Percentiles rank a stretch among this genome's conserved stretches.
phyloP scores from a whole-genome alignment of 73 alveolate species.

The Chromera velia region DNA sequence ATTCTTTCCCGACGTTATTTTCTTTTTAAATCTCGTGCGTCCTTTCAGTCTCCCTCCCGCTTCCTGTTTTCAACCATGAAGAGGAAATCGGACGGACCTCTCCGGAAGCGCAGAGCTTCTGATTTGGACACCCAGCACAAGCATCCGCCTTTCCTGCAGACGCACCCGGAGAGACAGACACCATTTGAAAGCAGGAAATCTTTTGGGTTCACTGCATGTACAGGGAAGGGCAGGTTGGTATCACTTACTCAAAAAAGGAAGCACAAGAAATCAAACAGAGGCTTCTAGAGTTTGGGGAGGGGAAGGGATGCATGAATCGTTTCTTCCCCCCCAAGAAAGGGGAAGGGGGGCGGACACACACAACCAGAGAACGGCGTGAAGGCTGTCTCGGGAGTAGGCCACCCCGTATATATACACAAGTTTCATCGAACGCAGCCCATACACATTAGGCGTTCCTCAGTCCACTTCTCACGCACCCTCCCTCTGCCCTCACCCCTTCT shows the following conservation, averaged over 20 bases:
- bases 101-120: constrained; percentile 44
- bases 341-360: too few relatives aligned
- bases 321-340: too few relatives aligned
- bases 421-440: constrained; percentile 4
- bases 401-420: constrained; percentile 1
- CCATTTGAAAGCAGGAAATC: constrained; percentile 28
- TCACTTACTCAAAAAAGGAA: constrained; percentile 3
- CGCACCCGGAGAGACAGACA: constrained; percentile 55
- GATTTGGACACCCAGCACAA: constrained; percentile 91
- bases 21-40: too few relatives aligned
- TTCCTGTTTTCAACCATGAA: too few relatives aligned
- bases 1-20: too few relatives aligned
- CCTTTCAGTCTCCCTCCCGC: constrained; percentile 13
- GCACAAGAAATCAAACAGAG: not conserved
- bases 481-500: not conserved
- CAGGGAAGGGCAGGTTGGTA: constrained; percentile 1
- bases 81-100: too few relatives aligned
- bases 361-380: not conserved
- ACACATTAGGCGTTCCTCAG: constrained; percentile 9
- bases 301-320: too few relatives aligned
- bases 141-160: constrained; percentile 77
- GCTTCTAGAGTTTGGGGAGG: too few relatives aligned
- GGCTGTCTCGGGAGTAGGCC: not conserved
- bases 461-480: not conserved
- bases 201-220: constrained; percentile 5